Percentiles rank a stretch among this genome's conserved stretches.
Evolutionary conservation across 352 stramenopile species (phyloP).

Genomic region (Peronospora farinosa): DNA sequence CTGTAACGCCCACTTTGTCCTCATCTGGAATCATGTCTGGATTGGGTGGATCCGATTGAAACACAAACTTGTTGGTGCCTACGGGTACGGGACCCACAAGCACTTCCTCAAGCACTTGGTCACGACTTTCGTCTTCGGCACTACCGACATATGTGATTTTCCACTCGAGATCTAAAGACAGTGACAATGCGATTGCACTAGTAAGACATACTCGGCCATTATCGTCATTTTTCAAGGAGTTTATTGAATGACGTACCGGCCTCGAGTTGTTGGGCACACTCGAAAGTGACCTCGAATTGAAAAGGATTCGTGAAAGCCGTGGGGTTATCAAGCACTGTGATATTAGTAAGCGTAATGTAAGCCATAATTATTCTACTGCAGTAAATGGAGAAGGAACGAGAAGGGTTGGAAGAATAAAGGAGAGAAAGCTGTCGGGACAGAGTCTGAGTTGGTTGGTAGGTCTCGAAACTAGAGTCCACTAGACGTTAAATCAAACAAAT

Average conservation of each 20-base stretch:
- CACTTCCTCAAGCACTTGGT: slow-evolving; percentile 98
- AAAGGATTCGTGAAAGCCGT: slow-evolving; percentile 96
- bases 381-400: neutral
- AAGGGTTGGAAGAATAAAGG: slow-evolving; percentile 5
- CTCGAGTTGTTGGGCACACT: slow-evolving; percentile 94
- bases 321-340: slow-evolving; percentile 98
- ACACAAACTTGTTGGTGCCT: slow-evolving; percentile 98
- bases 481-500: slow-evolving; percentile 14
- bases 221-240: no score
- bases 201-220: no score
- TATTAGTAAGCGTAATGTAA: slow-evolving; percentile 89
- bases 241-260: slow-evolving; percentile 88
- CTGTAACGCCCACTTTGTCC: slow-evolving; percentile 98
- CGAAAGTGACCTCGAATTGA: slow-evolving; percentile 99
- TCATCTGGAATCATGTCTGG: slow-evolving; percentile 88
- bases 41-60: slow-evolving; percentile 93
- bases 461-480: slow-evolving; percentile 3
- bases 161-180: slow-evolving; percentile 96
- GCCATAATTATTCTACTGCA: slow-evolving; percentile 45
- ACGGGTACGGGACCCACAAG: slow-evolving; percentile 96
- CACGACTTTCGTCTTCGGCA: slow-evolving; percentile 91
- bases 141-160: slow-evolving; percentile 98
- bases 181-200: no score
- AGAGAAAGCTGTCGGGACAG: slow-evolving; percentile 5
- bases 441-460: neutral